Percentiles rank a stretch among this genome's conserved stretches.
These are phyloP conservation scores for Cryphonectria parasitica DNA, from an alignment of 2,329 filamentous ascomycete species.

Conservation along the genomic window DNA sequence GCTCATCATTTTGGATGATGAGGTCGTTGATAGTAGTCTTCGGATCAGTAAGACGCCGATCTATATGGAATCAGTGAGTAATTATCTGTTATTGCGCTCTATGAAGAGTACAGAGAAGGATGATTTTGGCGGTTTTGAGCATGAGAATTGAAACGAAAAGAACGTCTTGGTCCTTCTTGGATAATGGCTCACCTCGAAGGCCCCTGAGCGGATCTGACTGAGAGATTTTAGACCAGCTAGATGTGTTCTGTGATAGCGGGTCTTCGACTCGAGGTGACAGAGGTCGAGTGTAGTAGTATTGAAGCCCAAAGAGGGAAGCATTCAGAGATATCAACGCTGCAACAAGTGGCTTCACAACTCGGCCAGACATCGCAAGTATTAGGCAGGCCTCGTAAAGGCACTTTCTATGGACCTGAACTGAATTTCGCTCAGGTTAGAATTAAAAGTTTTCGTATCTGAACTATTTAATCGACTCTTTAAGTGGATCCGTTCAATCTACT, in stretches of 20 bases:
- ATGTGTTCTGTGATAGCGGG: not conserved
- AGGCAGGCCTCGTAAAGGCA: too few relatives aligned
- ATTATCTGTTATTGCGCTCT: not conserved
- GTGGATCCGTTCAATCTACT: constrained; percentile 1
- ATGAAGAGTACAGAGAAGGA: not conserved
- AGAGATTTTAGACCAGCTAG: constrained; percentile 3
- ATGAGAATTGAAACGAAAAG: not conserved
- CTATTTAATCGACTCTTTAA: not conserved
- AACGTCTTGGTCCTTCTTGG: not conserved
- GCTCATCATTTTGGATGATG: not conserved
- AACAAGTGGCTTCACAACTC: not conserved
- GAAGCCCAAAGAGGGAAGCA: not conserved
- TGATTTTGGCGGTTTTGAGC: not conserved
- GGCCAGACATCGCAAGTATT: not conserved
- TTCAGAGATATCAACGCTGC: not conserved
- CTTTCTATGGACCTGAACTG: not conserved
- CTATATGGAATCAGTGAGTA: not conserved
- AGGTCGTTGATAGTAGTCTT: not conserved
- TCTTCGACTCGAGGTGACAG: not conserved
- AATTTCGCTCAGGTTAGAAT: not conserved
- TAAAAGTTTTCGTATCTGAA: not conserved
- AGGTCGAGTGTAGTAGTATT: constrained; percentile 3
- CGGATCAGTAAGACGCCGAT: not conserved
- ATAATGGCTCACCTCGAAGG: not conserved
- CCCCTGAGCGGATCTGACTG: not conserved